These are phyloP conservation scores for Vitis amurensis DNA, from an alignment of 164 flowering plant species.

Conservation along the genomic window DNA sequence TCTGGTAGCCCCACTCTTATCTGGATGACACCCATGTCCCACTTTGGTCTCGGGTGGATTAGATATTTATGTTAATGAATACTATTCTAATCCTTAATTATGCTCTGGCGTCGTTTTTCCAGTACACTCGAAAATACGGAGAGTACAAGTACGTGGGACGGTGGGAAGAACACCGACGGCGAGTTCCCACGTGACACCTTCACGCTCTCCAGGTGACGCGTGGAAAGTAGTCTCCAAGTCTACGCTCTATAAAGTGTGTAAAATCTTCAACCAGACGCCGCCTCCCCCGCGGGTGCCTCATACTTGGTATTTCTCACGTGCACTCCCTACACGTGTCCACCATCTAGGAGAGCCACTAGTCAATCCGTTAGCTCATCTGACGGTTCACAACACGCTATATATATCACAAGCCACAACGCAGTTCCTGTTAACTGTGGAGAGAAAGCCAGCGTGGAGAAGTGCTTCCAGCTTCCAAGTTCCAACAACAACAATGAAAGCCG, in stretches of 20 bases:
- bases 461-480: too few relatives aligned
- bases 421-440: too few relatives aligned
- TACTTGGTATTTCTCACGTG: constrained; percentile 31
- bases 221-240: background rate
- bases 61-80: too few relatives aligned
- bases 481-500: constrained; percentile 37
- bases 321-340: constrained; percentile 25
- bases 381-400: constrained; percentile 14
- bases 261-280: background rate
- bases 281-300: background rate
- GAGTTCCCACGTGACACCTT: background rate
- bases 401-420: background rate
- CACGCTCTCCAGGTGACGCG: constrained; percentile 18
- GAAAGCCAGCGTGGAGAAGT: background rate
- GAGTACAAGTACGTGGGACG: too few relatives aligned
- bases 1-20: too few relatives aligned
- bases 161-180: too few relatives aligned
- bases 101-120: too few relatives aligned
- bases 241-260: background rate
- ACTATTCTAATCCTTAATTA: too few relatives aligned
- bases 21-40: too few relatives aligned
- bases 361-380: constrained; percentile 24
- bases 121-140: too few relatives aligned
- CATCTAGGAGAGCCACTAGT: constrained; percentile 1
- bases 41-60: too few relatives aligned